Evolutionary conservation across 768 basidiomycete genomes (phyloP), one percentile per base, ranked within the genome.

Genomic region (Mycena polygramma): DNA sequence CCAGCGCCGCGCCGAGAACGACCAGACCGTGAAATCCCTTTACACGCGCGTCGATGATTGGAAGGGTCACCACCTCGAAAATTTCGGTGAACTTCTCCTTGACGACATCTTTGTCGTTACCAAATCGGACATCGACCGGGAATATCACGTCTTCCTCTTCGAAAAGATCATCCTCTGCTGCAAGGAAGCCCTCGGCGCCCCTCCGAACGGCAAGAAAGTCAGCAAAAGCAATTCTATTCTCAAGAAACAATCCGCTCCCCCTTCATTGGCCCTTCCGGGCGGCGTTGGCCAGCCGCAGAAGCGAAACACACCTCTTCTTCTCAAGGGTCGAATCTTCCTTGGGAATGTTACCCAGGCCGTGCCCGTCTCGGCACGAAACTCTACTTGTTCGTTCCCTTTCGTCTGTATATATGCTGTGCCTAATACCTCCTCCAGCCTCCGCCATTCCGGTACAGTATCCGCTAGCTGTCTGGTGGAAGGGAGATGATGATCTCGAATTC

Each of bases 161-260:
- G 97, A 99, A 83, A 96, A 96, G 84, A 99, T 99, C 81, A 96
- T 99, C 73, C 88, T 99, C 24, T 99, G 98, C 82, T 99, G 98
- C 86, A 99, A 99, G 80, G 98, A 99, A 79, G 92, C 93, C 8
- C 77, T 86, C 19, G 85, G 86, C 7, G 85, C 86, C 8, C 84
- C 87, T 14, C 84, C 86, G 43, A 90, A 87, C 70, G 86, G 87
- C 48, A 90, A 89, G 80, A 94, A 95, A 81, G 84, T 83, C 46
- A 85, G 87, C 74, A 98, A 98, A 86, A 96, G 87, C 77, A 94
- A 94, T 66, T 94, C 94, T 9, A 89, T 98, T 58, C 80, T 98
- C 70, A 95, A 97, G 86, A 97, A 96, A 81, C 92, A 93, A 72
- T 80, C 83, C 26, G 81, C 83, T 7, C 84, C 87, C 53, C 81